These are phyloP conservation scores for Plasmopara viticola DNA, from an alignment of 352 stramenopile species.

Conservation along the genomic window DNA sequence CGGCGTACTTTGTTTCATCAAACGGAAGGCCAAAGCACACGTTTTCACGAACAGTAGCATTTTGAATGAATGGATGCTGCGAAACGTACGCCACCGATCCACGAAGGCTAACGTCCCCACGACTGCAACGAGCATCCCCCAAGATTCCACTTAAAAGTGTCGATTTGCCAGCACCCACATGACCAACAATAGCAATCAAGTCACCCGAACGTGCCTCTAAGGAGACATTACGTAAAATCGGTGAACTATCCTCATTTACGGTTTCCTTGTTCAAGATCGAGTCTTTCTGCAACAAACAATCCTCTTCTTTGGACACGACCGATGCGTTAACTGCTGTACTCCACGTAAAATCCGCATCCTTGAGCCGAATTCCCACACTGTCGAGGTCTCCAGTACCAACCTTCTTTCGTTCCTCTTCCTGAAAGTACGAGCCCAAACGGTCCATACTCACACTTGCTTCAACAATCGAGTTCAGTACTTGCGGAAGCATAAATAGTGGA, in stretches of 20 bases:
- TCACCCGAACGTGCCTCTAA: constrained; percentile 63
- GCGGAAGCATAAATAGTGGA: constrained; percentile 95
- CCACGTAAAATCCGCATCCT: constrained; percentile 58
- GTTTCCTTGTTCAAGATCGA: constrained; percentile 23
- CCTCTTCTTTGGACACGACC: constrained; percentile 17
- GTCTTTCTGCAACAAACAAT: constrained; percentile 25
- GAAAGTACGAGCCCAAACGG: constrained; percentile 48
- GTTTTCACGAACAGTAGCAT: constrained; percentile 94
- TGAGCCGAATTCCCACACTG: constrained; percentile 31
- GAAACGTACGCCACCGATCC: constrained; percentile 92
- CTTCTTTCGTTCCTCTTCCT: constrained; percentile 57
- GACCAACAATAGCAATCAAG: constrained; percentile 55
- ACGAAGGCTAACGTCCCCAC: constrained; percentile 50
- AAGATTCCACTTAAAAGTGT: constrained; percentile 60
- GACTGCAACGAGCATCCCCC: constrained; percentile 47
- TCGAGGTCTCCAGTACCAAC: constrained; percentile 71
- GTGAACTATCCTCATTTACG: constrained; percentile 11
- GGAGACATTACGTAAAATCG: constrained; percentile 44
- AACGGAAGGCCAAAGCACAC: constrained; percentile 92
- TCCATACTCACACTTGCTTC: constrained; percentile 80
- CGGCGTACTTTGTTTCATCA: constrained; percentile 51
- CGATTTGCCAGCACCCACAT: constrained; percentile 61
- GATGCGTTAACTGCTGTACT: constrained; percentile 34
- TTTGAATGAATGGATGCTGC: constrained; percentile 97
- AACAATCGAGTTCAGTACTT: constrained; percentile 93